Conservation (phyloP, 164 flowering plant genomes). For the Pachysandra terminalis region DNA sequence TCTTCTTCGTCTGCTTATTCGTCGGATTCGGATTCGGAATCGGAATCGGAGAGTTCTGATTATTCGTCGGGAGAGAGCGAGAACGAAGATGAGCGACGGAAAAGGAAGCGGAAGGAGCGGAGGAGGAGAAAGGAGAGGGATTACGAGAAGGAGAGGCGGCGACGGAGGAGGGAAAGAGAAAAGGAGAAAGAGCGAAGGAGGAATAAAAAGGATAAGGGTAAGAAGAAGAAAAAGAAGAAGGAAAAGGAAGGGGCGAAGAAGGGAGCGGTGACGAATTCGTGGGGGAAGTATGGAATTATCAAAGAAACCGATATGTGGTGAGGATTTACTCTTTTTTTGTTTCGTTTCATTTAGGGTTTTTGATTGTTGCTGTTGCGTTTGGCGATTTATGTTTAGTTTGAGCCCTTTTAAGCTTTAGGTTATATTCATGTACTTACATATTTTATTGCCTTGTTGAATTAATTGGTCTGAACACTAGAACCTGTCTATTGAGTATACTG, state of each 20-base stretch:
- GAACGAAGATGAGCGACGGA: slow-evolving; percentile 17
- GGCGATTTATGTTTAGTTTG: no score
- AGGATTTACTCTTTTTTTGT: background rate
- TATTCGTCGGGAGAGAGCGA: slow-evolving; percentile 14
- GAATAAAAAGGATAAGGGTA: slow-evolving; percentile 20
- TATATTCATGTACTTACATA: no score
- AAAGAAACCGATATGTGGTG: slow-evolving; percentile 97
- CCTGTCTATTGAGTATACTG: no score
- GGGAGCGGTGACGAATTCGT: slow-evolving; percentile 81
- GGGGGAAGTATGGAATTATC: slow-evolving; percentile 93
- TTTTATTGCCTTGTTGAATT: no score
- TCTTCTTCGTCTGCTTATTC: no score
- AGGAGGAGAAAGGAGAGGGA: slow-evolving; percentile 24
- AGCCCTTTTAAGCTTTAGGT: no score
- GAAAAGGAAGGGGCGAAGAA: slow-evolving; percentile 47
- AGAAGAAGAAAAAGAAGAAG: slow-evolving; percentile 41
- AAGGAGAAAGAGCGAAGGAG: slow-evolving; percentile 19
- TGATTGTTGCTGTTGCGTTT: background rate
- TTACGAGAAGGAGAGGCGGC: slow-evolving; percentile 27
- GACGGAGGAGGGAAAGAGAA: slow-evolving; percentile 18
- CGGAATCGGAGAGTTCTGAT: slow-evolving; percentile 18
- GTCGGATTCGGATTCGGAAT: slow-evolving; percentile 15
- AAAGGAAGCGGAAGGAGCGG: slow-evolving; percentile 20
- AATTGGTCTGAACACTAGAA: no score
- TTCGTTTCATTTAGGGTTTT: slow-evolving; percentile 6